Percentiles rank a stretch among this genome's conserved stretches.
Conservation (phyloP, 2,329 filamentous ascomycete genomes). For the Magnaporthiopsis rhizophila region DNA sequence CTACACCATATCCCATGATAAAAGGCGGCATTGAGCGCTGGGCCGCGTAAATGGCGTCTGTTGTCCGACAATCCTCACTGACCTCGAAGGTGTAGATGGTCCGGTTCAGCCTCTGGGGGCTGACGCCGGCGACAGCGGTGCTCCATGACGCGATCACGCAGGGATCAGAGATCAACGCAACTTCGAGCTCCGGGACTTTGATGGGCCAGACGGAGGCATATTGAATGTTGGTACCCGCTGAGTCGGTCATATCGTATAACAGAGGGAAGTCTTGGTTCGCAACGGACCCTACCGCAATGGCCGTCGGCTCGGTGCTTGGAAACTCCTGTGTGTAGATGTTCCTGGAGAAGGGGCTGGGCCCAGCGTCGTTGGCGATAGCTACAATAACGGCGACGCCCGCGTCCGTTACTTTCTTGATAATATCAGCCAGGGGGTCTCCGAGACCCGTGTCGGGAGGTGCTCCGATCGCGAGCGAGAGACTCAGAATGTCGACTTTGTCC, state of each 20-base stretch:
- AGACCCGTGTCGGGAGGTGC: slow-evolving; percentile 2
- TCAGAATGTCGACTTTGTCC: slow-evolving; percentile 21
- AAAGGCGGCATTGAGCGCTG: slow-evolving; percentile 8
- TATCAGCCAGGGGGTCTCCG: slow-evolving; percentile 11
- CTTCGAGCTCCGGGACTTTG: slow-evolving; percentile 10
- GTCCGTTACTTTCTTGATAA: slow-evolving; percentile 11
- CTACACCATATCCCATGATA: slow-evolving; percentile 10
- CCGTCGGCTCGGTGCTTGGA: slow-evolving; percentile 13
- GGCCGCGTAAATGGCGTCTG: slow-evolving; percentile 11
- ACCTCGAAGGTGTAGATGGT: slow-evolving; percentile 15
- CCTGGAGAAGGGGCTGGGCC: slow-evolving; percentile 13
- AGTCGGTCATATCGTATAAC: slow-evolving; percentile 14
- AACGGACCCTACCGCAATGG: slow-evolving; percentile 17
- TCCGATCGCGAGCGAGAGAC: slow-evolving; percentile 17
- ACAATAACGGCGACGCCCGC: slow-evolving; percentile 16
- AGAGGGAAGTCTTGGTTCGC: slow-evolving; percentile 14
- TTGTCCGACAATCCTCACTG: slow-evolving; percentile 12
- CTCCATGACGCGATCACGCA: slow-evolving; percentile 12
- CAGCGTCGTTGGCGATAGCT: slow-evolving; percentile 16
- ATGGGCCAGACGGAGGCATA: slow-evolving; percentile 17
- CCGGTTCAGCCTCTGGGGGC: slow-evolving; percentile 12
- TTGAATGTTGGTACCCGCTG: slow-evolving; percentile 10
- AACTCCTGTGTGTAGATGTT: slow-evolving; percentile 13
- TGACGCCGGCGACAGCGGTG: slow-evolving; percentile 10
- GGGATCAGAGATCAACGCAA: slow-evolving; percentile 12